Conservation (phyloP, 257 asterid genomes). For the Solanum ossicruentum region DNA sequence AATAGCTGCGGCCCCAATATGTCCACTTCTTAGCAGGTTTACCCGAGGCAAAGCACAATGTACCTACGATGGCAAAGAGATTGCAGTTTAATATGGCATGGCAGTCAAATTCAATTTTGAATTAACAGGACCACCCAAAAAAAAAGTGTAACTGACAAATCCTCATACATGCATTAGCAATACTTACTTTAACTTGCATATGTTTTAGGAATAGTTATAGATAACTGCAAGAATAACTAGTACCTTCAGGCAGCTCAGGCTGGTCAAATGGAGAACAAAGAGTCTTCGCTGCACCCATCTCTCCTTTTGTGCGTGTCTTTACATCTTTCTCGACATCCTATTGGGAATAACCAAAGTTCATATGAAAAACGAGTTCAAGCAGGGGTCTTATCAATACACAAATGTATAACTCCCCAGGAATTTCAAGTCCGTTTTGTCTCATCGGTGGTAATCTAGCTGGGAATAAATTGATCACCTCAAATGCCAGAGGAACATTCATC, state of each 20-base stretch:
- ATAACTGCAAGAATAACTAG: background rate
- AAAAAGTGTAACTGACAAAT: background rate
- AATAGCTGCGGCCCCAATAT: slow-evolving; percentile 71
- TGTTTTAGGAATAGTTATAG: background rate
- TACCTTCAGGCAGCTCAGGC: slow-evolving; percentile 72
- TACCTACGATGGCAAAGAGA: slow-evolving; percentile 18
- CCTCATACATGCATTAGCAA: background rate
- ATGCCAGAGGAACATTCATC: background rate
- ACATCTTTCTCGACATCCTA: slow-evolving; percentile 76
- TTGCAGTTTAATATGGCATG: background rate
- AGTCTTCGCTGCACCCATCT: slow-evolving; percentile 76
- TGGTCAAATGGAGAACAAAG: slow-evolving; percentile 70
- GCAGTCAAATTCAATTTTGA: background rate
- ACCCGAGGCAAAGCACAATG: slow-evolving; percentile 57
- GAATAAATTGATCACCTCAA: background rate
- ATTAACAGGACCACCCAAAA: background rate
- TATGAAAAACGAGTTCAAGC: background rate
- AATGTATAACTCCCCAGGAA: no score
- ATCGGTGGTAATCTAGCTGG: background rate
- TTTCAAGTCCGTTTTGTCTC: no score
- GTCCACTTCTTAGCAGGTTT: slow-evolving; percentile 72
- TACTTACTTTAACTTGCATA: background rate
- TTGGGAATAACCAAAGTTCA: background rate
- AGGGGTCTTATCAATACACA: no score
- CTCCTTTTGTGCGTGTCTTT: slow-evolving; percentile 68